These are phyloP conservation scores for Colletotrichum lini DNA, from an alignment of 2,329 filamentous ascomycete genomes.

Conservation along the genomic window DNA sequence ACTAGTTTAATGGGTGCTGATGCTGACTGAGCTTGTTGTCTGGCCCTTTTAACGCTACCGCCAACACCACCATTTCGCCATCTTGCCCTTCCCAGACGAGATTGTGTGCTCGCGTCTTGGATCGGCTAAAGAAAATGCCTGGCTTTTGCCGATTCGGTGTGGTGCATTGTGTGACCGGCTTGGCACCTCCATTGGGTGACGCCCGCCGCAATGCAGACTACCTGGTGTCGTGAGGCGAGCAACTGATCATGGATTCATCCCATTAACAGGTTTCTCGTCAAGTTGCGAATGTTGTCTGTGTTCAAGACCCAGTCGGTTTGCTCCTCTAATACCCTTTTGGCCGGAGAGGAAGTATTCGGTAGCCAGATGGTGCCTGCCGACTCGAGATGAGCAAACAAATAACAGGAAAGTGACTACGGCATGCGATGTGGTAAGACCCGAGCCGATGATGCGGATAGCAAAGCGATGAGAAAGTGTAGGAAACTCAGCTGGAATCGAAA, in stretches of 20 bases:
- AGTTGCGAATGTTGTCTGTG: no score
- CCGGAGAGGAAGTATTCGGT: no score
- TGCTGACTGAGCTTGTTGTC: slow-evolving; percentile 11
- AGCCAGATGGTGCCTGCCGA: not conserved
- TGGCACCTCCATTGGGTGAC: slow-evolving; percentile 17
- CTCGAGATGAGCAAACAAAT: not conserved
- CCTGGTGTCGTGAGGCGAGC: slow-evolving; percentile 21
- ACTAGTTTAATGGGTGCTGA: slow-evolving; percentile 16
- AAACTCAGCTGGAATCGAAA: slow-evolving; percentile 30
- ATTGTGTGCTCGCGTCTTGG: not conserved
- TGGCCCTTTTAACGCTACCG: not conserved
- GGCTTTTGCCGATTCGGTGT: slow-evolving; percentile 15
- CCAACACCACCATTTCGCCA: not conserved
- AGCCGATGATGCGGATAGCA: not conserved
- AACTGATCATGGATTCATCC: slow-evolving; percentile 6
- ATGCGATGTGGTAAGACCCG: not conserved
- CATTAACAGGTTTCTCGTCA: slow-evolving; percentile 12
- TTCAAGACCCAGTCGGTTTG: no score
- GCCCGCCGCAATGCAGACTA: slow-evolving; percentile 5
- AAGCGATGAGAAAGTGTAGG: not conserved
- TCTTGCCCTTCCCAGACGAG: not conserved
- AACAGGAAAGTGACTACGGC: slow-evolving; percentile 10
- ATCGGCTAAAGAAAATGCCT: slow-evolving; percentile 23
- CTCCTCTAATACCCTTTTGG: no score
- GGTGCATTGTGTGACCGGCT: slow-evolving; percentile 22